phyloP scores from a whole-genome alignment of 192 early-diverging fungal genomes.

The Obelidium mucronatum region DNA sequence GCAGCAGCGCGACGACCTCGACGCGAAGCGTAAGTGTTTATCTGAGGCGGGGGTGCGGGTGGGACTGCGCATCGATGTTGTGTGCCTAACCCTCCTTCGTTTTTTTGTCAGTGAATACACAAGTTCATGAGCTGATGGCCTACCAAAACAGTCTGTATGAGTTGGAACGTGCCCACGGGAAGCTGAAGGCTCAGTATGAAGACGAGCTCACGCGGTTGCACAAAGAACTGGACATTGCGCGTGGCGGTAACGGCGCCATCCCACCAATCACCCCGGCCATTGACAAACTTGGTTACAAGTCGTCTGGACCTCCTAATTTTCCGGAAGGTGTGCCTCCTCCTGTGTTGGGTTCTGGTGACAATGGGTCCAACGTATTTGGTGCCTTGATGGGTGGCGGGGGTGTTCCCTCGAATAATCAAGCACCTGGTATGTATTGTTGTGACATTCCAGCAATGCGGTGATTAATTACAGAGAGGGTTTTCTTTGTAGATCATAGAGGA shows the following conservation, averaged over 20 bases:
- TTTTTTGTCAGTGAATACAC: constrained; percentile 63
- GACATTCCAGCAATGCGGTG: no score
- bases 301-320: constrained; percentile 56
- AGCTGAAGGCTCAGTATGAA: constrained; percentile 86
- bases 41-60: no score
- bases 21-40: constrained; percentile 80
- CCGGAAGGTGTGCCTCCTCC: constrained; percentile 67
- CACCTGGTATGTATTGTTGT: no score
- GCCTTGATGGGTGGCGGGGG: constrained; percentile 45
- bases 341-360: constrained; percentile 63
- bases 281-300: constrained; percentile 32
- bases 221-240: constrained; percentile 79
- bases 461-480: no score
- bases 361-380: constrained; percentile 42
- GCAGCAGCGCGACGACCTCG: constrained; percentile 85
- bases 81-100: background rate
- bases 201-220: constrained; percentile 85
- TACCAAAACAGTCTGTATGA: constrained; percentile 82
- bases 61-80: no score
- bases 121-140: constrained; percentile 80
- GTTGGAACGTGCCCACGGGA: constrained; percentile 80
- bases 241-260: constrained; percentile 59
- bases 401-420: no score
- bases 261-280: constrained; percentile 24
- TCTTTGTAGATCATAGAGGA: background rate